Evolutionary conservation across 208 protist genomes (phyloP).

Genomic region (Leishmania lainsoni): DNA sequence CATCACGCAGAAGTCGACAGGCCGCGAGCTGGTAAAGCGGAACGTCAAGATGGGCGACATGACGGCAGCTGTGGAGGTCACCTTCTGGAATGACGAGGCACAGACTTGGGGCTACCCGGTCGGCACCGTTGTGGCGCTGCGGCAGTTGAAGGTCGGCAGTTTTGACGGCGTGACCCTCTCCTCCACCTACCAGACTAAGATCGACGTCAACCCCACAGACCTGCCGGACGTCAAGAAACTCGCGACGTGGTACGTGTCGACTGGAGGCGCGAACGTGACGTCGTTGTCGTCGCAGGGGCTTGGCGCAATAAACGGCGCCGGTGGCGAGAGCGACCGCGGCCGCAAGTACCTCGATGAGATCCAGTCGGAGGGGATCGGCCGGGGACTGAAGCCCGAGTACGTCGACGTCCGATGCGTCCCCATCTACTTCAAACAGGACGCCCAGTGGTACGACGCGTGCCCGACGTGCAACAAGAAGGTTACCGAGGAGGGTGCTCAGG

Average conservation of each 20-base stretch:
- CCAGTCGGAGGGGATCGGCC: conserved; percentile 68
- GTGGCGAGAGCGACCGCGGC: conserved; percentile 71
- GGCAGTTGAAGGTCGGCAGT: conserved; percentile 83
- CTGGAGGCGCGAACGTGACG: conserved; percentile 75
- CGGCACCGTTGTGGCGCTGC: conserved; percentile 83
- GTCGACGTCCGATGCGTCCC: conserved; percentile 89
- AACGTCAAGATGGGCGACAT: conserved; percentile 82
- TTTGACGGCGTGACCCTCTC: conserved; percentile 89
- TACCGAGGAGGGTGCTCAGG: conserved; percentile 73
- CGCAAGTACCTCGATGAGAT: conserved; percentile 90
- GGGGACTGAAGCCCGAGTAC: conserved; percentile 82
- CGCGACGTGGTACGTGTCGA: conserved; percentile 82
- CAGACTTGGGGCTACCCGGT: conserved; percentile 56
- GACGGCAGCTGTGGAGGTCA: conserved; percentile 84
- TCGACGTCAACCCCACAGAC: conserved; percentile 79
- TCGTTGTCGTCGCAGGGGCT: conserved; percentile 69
- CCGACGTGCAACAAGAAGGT: conserved; percentile 93
- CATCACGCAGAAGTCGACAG: conserved; percentile 85
- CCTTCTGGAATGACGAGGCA: conserved; percentile 90
- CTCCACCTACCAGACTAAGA: conserved; percentile 78
- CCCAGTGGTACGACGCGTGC: conserved; percentile 92
- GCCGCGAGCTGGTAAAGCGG: conserved; percentile 81
- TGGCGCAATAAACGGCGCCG: conserved; percentile 30
- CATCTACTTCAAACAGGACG: conserved; percentile 91
- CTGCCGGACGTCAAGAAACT: conserved; percentile 88